Conservation (phyloP, 2,329 filamentous ascomycete genomes). For the Corniculantispora saksenae region DNA sequence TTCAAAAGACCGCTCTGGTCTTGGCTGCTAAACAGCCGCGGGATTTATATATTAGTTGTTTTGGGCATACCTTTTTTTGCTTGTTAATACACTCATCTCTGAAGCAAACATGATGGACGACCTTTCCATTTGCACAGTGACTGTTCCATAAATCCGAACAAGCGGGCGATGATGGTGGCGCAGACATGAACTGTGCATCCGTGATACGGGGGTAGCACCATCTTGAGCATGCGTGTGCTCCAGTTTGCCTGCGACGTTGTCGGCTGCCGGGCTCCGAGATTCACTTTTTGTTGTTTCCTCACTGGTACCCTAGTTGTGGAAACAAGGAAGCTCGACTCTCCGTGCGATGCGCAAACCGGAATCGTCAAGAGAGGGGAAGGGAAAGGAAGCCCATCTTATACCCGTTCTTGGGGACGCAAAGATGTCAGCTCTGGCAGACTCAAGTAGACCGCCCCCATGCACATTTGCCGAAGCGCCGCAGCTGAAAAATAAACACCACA, state of each 20-base stretch:
- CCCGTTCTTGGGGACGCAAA: background rate
- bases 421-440: background rate
- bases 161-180: background rate
- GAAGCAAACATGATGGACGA: background rate
- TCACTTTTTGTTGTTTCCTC: background rate
- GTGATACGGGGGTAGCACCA: background rate
- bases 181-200: background rate
- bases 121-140: background rate
- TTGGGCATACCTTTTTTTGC: background rate
- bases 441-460: background rate
- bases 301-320: too few species aligned
- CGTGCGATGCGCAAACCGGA: background rate
- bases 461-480: slow-evolving; percentile 1
- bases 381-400: background rate
- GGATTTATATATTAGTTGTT: slow-evolving; percentile 1
- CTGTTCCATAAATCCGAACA: background rate
- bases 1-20: background rate
- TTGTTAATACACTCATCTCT: slow-evolving; percentile 16
- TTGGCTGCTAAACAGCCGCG: background rate
- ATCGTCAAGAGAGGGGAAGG: too few species aligned
- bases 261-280: background rate
- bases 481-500: background rate
- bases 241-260: background rate
- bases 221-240: background rate
- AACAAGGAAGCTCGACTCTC: too few species aligned